Evolutionary conservation across 2,329 filamentous ascomycete species (phyloP), one percentile per base, ranked within the genome.

Genomic region (Aspergillus brunneoviolaceus): DNA sequence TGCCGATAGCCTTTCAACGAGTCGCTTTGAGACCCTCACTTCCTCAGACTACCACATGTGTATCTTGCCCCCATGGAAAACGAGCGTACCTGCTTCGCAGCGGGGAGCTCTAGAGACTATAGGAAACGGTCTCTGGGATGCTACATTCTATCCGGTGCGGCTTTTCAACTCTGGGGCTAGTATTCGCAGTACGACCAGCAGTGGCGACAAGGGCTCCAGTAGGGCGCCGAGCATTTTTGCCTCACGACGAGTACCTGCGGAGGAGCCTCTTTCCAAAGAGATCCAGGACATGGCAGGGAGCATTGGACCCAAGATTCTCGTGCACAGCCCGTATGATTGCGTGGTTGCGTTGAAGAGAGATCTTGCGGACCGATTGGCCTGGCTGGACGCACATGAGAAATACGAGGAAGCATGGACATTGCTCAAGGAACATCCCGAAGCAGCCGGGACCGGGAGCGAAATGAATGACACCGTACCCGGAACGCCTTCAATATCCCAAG

Each of bases 291-390:
- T 84, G 65, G 78, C 79, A 19, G 75, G 79, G 5, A 81, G 82
- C 10, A 80, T 83, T 42, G 87, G 88, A 6, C 81, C 88, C 65
- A 90, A 98, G 70, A 90, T 99, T 16, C 97, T 97, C 72, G 91
- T 99, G 47, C 92, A 96, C 70, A 97, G 92, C 68, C 95, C 95
- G 0, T 99, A 96, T 71, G 95, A 99, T 76, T 98, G 93, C 69
- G 89, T 98, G n/a, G 80, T 97, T 57, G 91, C 92, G 0, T 91
- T 95, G 2, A 93, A 93, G 72, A 84, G 95, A 66, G 93, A 96
- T 70, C 81, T 96, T 16, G 81, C 87, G 3, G 95, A 99, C 75
- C 92, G 96, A 70, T 80, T 98, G 23, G 80, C 83, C 7, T 99
- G 94, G 94, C 81, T 98, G 14, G 74, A 96, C 29, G 90, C 94